Base-by-base conservation (phyloP, 75 land plant species). In the Selaginella moellendorffii region DNA sequence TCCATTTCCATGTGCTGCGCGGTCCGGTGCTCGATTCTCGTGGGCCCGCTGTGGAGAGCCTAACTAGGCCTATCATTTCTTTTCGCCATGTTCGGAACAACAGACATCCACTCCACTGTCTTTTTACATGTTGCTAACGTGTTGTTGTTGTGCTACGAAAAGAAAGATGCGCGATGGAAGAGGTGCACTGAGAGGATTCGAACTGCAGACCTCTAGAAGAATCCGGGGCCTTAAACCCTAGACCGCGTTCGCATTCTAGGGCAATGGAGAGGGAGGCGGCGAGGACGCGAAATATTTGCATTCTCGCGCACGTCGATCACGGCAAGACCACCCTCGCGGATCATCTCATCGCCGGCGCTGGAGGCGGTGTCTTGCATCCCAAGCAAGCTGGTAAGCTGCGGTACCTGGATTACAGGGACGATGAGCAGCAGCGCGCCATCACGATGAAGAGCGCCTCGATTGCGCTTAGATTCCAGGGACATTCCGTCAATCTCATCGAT, bases 401-500 rank as follows among this genome's bases (percentile, higher is more conserved):
- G 31, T 85, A 75, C 67, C 71, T 88, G 79, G 97, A 91, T 60
- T 85, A 70, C 54, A 65, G 84, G 1, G 95, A 88, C 28, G 97
- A 91, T 12, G 97, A 91, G 74, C 95, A 85, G 65, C 68, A 82
- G 54, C 78, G 97, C 1, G 97, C 90, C 8, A 89, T 91, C 53
- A 91, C 97, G 0, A 91, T 91, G 95, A 91, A 91, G 77, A 88
- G 95, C 64, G 82, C 97, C 0, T 88, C 89, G 10, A 82, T 91
- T 30, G 64, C 76, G 1, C 72, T 91, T 12, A 54, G 22, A 2
- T 88, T 66, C 68, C 74, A 76, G 27, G 74, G 73, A 26, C 54
- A 88, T 56, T 17, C 62, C 5, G 74, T 91, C 0, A 87, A 91
- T 61, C 73, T 91, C 27, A 91, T 91, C 0, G 97, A 91, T 29